Base-by-base conservation (phyloP, 2,329 filamentous ascomycete genomes). In the Elsinoe fawcettii region DNA sequence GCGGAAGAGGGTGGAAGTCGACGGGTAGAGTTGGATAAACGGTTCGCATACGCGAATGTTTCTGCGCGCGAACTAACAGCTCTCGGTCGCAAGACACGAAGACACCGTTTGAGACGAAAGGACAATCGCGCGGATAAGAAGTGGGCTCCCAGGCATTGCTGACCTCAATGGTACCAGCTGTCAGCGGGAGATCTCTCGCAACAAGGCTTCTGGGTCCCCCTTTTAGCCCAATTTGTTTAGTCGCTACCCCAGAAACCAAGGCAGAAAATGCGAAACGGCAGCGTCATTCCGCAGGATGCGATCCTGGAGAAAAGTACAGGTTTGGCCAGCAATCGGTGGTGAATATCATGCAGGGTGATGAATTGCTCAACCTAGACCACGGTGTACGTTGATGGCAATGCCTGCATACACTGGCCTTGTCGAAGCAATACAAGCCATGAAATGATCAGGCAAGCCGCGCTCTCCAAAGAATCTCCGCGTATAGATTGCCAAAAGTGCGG, bases 221-320 rank as follows among this genome's bases (percentile, higher is more conserved):
- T 51, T 51, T 51, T 32, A 18, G 18, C 46, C 46, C 27, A 34
- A 51, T 34, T 51, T 34, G 46, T 32, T 34, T 51, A 34, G 46
- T 20, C 46, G 46, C 46, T 51, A 14, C 46, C 46, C 46, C 46
- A 51, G 46, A 53, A 53, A 53, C 46, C 46, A 51, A 51, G 46
- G 30, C 46, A 51, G 25, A 51, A 18, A 36, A 18, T 27, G 41
- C 16, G 46, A 51, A 51, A 51, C 30, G 30, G 30, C 49, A 53
- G 49, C 49, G 49, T 53, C 49, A 53, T 53, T 53, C 49, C 32
- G 49, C 49, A 53, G 30, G 46, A 32, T 36, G 30, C 46, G 46
- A 51, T 51, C 25, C 46, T 22, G 18, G 41, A 37, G 41, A 46
- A 22, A 46, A 46, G 20, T 46, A 20, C 23, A 46, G 8, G 5